Base-by-base conservation (phyloP, 352 stramenopile species). In the Globisporangium barbulae region DNA sequence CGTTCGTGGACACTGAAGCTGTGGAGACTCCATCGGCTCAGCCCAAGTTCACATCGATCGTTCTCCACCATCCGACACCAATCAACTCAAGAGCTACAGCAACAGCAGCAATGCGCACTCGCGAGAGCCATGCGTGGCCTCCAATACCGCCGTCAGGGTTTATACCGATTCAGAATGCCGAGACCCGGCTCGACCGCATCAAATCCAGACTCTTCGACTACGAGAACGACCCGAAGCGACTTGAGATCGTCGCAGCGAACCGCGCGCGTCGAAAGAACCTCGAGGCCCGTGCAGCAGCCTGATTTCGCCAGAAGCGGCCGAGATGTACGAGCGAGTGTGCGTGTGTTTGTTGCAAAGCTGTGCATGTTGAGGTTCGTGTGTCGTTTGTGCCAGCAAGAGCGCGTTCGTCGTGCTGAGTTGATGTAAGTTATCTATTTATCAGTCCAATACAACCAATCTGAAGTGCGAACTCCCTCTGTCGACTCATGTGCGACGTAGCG, bases 131-230 rank as follows among this genome's bases (percentile, higher is more conserved):
- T 37, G 6, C 37, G n/a, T 33, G 60, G 12, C 39, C 60, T 8
- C 19, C 50, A 22, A 65, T 50, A 8, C 60, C 60, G 5, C 59
- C 59, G 7, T 59, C 59, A 25, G 31, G 39, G 3, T 25, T 31
- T 13, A 6, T 47, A 5, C 41, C 19, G 31, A 6, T 35, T 1
- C 57, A 52, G 45, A 55, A 22, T 21, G 31, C 57, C 9, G 62
- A 68, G 44, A 63, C 53, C 28, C 37, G 45, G 7, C 53, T 62
- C 25, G 56, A 57, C 42, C 33, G 54, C 42, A 59, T 68, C 62
- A 62, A 63, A 25, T 68, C 62, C 15, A n/a, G 62, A 45, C 54
- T 68, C 5, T 68, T 68, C 22, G 62, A 68, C 45, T 68, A 53
- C 21, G 62, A 68, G 54, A 62, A 58, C 28, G 62, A 68, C 48